Base-by-base conservation (phyloP, 352 stramenopile species). In the Phytophthora pseudosyringae region DNA sequence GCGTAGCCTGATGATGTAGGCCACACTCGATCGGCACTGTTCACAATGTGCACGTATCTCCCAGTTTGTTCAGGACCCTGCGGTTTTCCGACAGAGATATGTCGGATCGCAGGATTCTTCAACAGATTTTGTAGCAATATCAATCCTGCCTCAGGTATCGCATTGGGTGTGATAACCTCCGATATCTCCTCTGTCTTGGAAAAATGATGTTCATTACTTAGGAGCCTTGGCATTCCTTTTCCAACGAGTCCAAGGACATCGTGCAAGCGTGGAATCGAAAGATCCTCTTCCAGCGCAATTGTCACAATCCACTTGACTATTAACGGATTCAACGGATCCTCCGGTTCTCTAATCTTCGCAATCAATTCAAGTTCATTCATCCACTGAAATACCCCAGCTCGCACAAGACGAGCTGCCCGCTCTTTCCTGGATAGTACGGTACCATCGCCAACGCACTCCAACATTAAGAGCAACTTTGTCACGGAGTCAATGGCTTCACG, bases 1-100 rank as follows among this genome's bases (percentile, higher is more conserved):
- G 82, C 90, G 46, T 93, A 95, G 10, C 84, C 86, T 31, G 79
- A 89, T 32, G 78, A 68, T 15, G 86, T 80, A 26, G 86, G 86
- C 86, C 86, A 95, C 9, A 77, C 33, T 29, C 78, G 78, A 59
- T 92, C 84, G 8, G 48, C 49, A 48, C 61, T 80, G 40, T 88
- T 90, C 12, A 89, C 75, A 51, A 91, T 66, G 38, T 91, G 81
- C 16, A 91, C 67, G 32, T 92, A 92, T 29, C 77, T 71, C 10
- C 80, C 84, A 31, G 76, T 80, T 68, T 86, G 82, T 15, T 60
- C 71, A 6, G 67, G 62, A 43, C 70, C 68, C 28, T 86, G 75
- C 21, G 82, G 77, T 11, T 83, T 88, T 1, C 81, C 80, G 12
- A 94, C 78, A 8, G 64, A 55, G 8, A 81, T 72, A 54, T 91